phyloP scores from a whole-genome alignment of 306 rosid species.

The Echinosophora koreensis region DNA sequence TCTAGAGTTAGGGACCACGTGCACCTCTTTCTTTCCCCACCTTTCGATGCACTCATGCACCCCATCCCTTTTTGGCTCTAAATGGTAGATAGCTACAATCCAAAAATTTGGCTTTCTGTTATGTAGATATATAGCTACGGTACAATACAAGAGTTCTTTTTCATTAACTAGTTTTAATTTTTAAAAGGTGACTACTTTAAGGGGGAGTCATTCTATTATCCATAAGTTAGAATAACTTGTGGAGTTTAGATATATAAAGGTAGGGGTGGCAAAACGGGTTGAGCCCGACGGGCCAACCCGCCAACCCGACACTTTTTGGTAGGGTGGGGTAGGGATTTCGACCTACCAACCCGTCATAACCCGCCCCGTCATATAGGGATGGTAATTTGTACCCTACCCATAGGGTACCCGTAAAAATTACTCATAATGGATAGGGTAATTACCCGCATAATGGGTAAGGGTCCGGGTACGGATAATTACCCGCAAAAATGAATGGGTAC shows the following conservation, averaged over 20 bases:
- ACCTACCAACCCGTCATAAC: no score
- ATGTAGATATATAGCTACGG: constrained; percentile 9
- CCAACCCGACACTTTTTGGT: no score
- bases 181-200: background rate
- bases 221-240: background rate
- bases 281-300: no score
- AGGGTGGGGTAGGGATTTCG: no score
- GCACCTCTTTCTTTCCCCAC: constrained; percentile 49
- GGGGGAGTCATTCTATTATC: background rate
- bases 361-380: no score
- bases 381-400: no score
- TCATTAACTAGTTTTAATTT: constrained; percentile 8
- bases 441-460: no score
- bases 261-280: no score
- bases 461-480: no score
- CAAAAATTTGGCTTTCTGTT: constrained; percentile 15
- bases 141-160: background rate
- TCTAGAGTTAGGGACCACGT: constrained; percentile 56
- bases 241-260: background rate
- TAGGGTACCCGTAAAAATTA: no score
- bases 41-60: constrained; percentile 62
- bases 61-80: constrained; percentile 49
- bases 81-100: constrained; percentile 14
- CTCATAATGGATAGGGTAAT: no score
- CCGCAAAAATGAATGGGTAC: no score